phyloP scores from a whole-genome alignment of 176 grass and related monocot species.

The Chrysopogon serrulatus region DNA sequence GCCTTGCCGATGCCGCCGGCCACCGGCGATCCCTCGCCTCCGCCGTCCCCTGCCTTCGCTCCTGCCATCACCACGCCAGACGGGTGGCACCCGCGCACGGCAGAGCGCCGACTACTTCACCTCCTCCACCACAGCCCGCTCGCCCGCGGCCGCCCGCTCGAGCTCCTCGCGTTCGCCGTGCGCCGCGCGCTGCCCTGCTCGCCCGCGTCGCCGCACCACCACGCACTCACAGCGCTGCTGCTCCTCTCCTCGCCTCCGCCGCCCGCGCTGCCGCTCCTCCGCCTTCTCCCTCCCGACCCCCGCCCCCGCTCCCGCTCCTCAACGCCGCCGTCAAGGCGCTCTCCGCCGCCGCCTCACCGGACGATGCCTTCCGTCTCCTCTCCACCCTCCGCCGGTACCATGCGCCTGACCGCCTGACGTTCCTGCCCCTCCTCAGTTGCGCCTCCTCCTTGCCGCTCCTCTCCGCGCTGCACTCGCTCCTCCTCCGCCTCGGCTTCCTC shows the following conservation, averaged over 20 bases:
- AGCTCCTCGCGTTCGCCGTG: conserved; percentile 48
- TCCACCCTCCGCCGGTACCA: conserved; percentile 26
- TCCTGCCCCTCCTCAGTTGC: conserved; percentile 37
- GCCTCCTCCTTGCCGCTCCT: conserved; percentile 12
- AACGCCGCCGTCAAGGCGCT: conserved; percentile 49
- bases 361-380: conserved; percentile 18
- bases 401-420: conserved; percentile 21
- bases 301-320: conserved; percentile 39
- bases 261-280: not conserved
- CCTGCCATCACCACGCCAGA: conserved; percentile 12
- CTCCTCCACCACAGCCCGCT: conserved; percentile 34
- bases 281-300: conserved; percentile 17
- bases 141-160: conserved; percentile 23
- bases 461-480: conserved; percentile 37
- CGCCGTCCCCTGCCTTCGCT: not conserved
- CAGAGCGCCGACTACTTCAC: conserved; percentile 46
- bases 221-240: conserved; percentile 34
- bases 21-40: not conserved
- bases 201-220: conserved; percentile 36
- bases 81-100: conserved; percentile 40
- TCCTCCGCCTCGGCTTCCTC: conserved; percentile 42
- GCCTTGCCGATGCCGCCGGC: not conserved
- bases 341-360: not conserved
- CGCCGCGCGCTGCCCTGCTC: conserved; percentile 24
- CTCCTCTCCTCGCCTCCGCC: conserved; percentile 35